Conservation (phyloP, 768 basidiomycete species). For the Boletus sp. region DNA sequence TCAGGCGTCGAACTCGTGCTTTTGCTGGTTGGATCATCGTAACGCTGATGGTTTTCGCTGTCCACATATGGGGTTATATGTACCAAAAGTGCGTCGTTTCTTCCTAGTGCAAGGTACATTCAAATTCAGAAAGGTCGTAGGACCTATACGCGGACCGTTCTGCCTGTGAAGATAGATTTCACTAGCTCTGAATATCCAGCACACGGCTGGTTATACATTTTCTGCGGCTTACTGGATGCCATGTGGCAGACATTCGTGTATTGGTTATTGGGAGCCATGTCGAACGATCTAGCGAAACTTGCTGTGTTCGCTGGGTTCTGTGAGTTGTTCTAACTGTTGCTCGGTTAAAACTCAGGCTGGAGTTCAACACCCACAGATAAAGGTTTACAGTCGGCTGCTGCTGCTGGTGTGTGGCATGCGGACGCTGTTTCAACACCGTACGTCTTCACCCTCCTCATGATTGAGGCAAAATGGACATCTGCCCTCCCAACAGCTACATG, state of each 20-base stretch:
- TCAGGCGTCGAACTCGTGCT: slow-evolving; percentile 67
- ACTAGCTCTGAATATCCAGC: slow-evolving; percentile 52
- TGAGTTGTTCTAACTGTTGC: slow-evolving; percentile 36
- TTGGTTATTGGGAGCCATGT: slow-evolving; percentile 86
- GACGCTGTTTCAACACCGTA: slow-evolving; percentile 64
- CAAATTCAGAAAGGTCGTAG: slow-evolving; percentile 26
- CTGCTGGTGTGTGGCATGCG: slow-evolving; percentile 68
- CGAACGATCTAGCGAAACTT: slow-evolving; percentile 76
- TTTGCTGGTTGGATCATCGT: slow-evolving; percentile 67
- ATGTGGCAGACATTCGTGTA: slow-evolving; percentile 86
- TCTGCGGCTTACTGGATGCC: slow-evolving; percentile 73
- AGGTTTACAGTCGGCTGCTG: slow-evolving; percentile 74
- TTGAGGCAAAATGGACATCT: not conserved
- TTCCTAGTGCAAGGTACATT: not conserved
- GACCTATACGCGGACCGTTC: slow-evolving; percentile 56
- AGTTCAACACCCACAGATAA: slow-evolving; percentile 46
- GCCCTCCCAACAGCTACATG: slow-evolving; percentile 45
- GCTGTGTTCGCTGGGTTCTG: slow-evolving; percentile 82
- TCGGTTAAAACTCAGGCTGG: not conserved
- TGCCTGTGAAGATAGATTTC: slow-evolving; percentile 59
- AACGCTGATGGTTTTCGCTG: slow-evolving; percentile 59
- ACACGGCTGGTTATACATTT: slow-evolving; percentile 62
- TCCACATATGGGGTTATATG: slow-evolving; percentile 75
- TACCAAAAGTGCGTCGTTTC: slow-evolving; percentile 63
- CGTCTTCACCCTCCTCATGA: not conserved